Percentiles rank a stretch among this genome's conserved stretches.
These are phyloP conservation scores for Beauveria brongniartii DNA, from an alignment of 2,329 filamentous ascomycete species.

Conservation along the genomic window DNA sequence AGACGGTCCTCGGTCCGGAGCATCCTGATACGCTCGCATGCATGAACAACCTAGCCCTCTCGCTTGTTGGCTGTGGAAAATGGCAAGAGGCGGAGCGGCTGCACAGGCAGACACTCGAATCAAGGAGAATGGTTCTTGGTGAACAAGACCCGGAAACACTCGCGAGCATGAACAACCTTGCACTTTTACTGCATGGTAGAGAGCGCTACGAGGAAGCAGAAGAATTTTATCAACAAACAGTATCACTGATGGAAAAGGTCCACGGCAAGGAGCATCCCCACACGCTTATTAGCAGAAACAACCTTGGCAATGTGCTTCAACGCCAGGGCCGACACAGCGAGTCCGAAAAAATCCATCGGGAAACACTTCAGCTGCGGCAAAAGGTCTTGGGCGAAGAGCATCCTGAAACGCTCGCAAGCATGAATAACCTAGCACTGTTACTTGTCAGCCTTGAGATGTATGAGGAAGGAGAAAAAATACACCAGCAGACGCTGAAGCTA, in stretches of 20 bases:
- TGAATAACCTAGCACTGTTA: background rate
- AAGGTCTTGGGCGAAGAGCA: conserved; percentile 10
- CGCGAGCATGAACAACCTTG: conserved; percentile 18
- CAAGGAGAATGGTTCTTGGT: conserved; percentile 19
- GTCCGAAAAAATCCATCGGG: conserved; percentile 12
- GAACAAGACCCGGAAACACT: background rate
- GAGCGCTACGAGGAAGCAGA: background rate
- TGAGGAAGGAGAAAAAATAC: background rate
- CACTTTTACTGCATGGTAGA: conserved; percentile 6
- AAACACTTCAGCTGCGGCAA: conserved; percentile 9
- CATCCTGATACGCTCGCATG: conserved; percentile 10
- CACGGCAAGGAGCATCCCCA: conserved; percentile 8
- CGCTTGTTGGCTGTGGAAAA: background rate
- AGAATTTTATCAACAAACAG: conserved; percentile 7
- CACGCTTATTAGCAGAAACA: conserved; percentile 14
- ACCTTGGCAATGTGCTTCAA: conserved; percentile 11
- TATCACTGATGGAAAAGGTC: conserved; percentile 9
- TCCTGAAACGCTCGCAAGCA: background rate
- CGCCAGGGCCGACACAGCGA: conserved; percentile 12
- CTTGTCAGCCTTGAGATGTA: background rate
- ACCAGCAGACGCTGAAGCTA: background rate
- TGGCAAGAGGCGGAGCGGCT: background rate
- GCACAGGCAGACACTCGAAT: conserved; percentile 13
- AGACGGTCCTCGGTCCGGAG: conserved; percentile 13
- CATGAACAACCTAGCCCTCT: conserved; percentile 10